Evolutionary conservation across 805 yeast genomes (phyloP), one percentile per base, ranked within the genome.

Genomic region (Starmerella powellii): DNA sequence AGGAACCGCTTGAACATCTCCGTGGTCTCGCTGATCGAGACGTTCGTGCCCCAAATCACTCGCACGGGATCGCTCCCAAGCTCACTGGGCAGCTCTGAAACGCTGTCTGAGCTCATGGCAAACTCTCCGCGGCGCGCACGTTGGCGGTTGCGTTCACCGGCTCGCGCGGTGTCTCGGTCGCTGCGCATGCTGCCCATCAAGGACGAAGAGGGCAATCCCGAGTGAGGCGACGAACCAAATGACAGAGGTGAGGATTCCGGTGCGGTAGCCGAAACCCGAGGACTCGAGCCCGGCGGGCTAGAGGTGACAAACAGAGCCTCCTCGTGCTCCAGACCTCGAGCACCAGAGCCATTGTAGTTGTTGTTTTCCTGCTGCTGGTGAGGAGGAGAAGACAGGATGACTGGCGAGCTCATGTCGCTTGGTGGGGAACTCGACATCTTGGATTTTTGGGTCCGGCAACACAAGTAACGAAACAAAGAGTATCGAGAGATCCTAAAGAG

Each of bases 11-110:
- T 70, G 64, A 91, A 88, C 38, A 73, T 71, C 51, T 76, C 80
- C 30, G 82, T 72, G 53, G 91, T 79, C 56, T 91, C 95, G 56
- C 77, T 83, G 56, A 91, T 87, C 37, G 93, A 80, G 21, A 91
- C 95, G 57, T 88, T 86, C 1, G 98, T 91, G 63, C 98, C 98
- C 98, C 98, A 91, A 56, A 91, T 88, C 41, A 91, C 94, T 55
- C 93, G 73, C 19, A 78, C 76, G 0, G 94, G 94, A 50, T 81
- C 95, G 40, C 56, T 30, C 11, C 44, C 33, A 15, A 31, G 27
- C 40, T 39, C 35, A 17, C 41, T 32, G 18, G 32, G 31, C 35
- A 28, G 17, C 12, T 35, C 42, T 8, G 40, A 36, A 10, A 37
- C 15, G 4, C 40, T 34, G 29, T 31, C 46, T 5, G 49, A 38